phyloP scores from a whole-genome alignment of 1,284 basidiomycete species.

The Phylloporus sp. region DNA sequence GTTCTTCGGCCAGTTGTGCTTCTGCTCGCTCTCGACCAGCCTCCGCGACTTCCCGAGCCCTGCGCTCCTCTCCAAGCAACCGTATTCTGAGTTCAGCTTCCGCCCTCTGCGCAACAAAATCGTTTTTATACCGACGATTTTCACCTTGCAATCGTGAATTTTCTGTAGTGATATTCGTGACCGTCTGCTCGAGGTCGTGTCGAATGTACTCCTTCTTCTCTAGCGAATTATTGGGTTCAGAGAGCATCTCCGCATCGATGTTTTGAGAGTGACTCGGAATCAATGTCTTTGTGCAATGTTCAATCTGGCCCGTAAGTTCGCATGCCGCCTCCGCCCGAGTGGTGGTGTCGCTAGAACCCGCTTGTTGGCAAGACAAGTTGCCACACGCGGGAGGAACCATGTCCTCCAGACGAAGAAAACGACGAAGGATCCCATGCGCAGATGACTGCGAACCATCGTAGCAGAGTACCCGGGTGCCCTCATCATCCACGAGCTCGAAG shows the following conservation, averaged over 20 bases:
- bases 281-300: conserved; percentile 37
- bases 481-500: conserved; percentile 39
- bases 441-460: conserved; percentile 39
- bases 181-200: conserved; percentile 31
- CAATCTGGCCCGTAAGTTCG: conserved; percentile 34
- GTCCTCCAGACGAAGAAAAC: conserved; percentile 33
- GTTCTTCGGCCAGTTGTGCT: conserved; percentile 19
- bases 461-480: conserved; percentile 41
- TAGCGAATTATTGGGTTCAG: conserved; percentile 33
- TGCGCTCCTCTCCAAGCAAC: conserved; percentile 16
- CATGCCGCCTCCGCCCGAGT: conserved; percentile 10
- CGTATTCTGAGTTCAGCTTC: conserved; percentile 16
- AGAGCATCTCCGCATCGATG: no score
- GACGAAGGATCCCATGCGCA: conserved; percentile 36
- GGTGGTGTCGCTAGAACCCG: no score
- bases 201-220: conserved; percentile 29
- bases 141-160: conserved; percentile 32
- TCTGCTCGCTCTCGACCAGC: conserved; percentile 16
- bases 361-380: no score
- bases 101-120: conserved; percentile 10
- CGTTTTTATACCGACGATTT: conserved; percentile 19
- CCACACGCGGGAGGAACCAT: conserved; percentile 15
- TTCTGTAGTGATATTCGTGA: conserved; percentile 31
- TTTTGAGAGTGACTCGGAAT: no score
- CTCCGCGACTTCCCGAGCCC: conserved; percentile 19